Conservation (phyloP, 164 flowering plant species). For the Liriodendron chinense region DNA sequence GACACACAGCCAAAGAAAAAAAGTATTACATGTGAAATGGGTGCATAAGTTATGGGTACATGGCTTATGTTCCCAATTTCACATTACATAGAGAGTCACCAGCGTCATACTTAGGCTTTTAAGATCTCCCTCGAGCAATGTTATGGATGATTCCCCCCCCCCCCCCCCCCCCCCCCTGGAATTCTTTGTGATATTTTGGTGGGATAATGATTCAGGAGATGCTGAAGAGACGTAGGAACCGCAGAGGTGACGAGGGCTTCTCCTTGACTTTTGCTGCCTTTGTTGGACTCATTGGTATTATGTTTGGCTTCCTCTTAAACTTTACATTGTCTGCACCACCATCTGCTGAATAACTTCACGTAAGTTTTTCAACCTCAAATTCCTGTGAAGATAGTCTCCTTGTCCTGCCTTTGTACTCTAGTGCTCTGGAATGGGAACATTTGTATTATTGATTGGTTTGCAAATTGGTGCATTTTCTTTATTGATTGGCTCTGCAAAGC, state of each 20-base stretch:
- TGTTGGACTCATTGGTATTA: constrained; percentile 62
- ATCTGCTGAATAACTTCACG: constrained; percentile 20
- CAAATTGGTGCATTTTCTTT: not conserved
- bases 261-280: constrained; percentile 57
- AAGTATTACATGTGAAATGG: not conserved
- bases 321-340: constrained; percentile 51
- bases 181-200: not conserved
- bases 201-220: constrained; percentile 34
- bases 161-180: not conserved
- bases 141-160: not conserved
- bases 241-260: constrained; percentile 49
- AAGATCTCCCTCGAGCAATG: not conserved
- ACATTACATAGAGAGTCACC: not conserved
- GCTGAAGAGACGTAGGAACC: constrained; percentile 46
- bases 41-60: not conserved
- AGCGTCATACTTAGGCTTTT: not conserved
- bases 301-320: constrained; percentile 64
- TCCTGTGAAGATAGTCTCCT: constrained; percentile 11
- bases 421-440: constrained; percentile 9
- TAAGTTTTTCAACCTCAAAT: not conserved
- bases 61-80: not conserved
- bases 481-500: not conserved
- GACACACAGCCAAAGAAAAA: not conserved
- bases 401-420: constrained; percentile 14
- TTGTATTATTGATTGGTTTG: not conserved